phyloP scores from a whole-genome alignment of 768 basidiomycete species.

The Infundibulicybe gibba region DNA sequence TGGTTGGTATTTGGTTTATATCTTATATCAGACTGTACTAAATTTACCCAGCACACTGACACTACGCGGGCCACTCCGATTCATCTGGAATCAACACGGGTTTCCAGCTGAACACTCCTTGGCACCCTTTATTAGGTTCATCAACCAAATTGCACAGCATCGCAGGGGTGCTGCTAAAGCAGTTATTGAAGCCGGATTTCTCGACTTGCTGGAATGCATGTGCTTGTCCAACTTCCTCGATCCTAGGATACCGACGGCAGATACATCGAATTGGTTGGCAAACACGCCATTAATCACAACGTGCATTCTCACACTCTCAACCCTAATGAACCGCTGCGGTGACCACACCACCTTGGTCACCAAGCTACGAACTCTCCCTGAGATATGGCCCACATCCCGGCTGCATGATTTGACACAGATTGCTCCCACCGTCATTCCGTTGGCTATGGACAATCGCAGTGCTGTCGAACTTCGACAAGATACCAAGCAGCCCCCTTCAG shows the following conservation, averaged over 20 bases:
- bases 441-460: no score
- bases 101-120: not conserved
- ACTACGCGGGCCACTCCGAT: not conserved
- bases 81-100: not conserved
- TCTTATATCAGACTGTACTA: no score
- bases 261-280: slow-evolving; percentile 3
- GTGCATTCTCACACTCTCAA: not conserved
- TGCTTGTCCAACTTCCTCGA: not conserved
- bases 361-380: no score
- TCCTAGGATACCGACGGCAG: not conserved
- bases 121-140: slow-evolving; percentile 1
- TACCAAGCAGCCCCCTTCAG: no score
- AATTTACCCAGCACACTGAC: not conserved
- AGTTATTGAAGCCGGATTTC: slow-evolving; percentile 1
- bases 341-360: not conserved
- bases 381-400: no score
- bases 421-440: no score
- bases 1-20: no score
- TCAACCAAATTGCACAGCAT: not conserved
- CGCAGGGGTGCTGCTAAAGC: not conserved
- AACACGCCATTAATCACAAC: not conserved
- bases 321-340: not conserved
- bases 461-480: no score
- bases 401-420: no score
- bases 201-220: slow-evolving; percentile 1